Conservation (phyloP, 495 filamentous ascomycete genomes). For the Lophiostoma macrostomum region DNA sequence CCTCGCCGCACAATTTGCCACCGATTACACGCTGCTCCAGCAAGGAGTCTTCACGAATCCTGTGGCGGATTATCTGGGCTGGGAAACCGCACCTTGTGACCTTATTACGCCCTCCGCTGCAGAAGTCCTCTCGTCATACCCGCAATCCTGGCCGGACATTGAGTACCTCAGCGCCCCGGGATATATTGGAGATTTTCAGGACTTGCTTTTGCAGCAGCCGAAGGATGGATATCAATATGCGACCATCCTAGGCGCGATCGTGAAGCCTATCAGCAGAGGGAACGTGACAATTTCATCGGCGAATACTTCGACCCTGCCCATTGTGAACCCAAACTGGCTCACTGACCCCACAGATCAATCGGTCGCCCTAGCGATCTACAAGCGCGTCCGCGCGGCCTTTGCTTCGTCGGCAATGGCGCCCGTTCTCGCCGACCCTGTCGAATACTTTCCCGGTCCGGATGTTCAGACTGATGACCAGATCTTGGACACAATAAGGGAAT, state of each 20-base stretch:
- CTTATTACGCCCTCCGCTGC: conserved; percentile 20
- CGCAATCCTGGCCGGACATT: conserved; percentile 59
- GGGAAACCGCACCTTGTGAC: conserved; percentile 1
- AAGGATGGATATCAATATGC: conserved; percentile 40
- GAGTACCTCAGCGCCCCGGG: conserved; percentile 45
- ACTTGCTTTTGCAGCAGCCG: too few relatives aligned
- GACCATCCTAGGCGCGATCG: conserved; percentile 47
- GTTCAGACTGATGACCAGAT: conserved; percentile 55
- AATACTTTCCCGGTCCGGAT: conserved; percentile 47
- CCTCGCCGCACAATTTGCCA: conserved; percentile 1
- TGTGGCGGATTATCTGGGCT: not conserved
- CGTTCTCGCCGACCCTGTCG: conserved; percentile 46
- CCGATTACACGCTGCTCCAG: too few relatives aligned
- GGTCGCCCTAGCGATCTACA: conserved; percentile 53
- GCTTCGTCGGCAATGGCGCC: conserved; percentile 39
- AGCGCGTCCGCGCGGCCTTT: conserved; percentile 49
- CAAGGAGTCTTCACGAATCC: conserved; percentile 25
- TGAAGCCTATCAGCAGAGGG: conserved; percentile 51
- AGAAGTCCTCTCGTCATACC: conserved; percentile 43
- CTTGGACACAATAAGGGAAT: conserved; percentile 44
- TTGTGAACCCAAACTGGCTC: conserved; percentile 57
- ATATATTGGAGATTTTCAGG: conserved; percentile 22
- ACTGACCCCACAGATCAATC: conserved; percentile 53
- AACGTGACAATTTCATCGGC: conserved; percentile 51
- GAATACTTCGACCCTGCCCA: conserved; percentile 45